Base-by-base conservation (phyloP, 192 early-diverging fungal genomes). In the Coemansia pectinata region DNA sequence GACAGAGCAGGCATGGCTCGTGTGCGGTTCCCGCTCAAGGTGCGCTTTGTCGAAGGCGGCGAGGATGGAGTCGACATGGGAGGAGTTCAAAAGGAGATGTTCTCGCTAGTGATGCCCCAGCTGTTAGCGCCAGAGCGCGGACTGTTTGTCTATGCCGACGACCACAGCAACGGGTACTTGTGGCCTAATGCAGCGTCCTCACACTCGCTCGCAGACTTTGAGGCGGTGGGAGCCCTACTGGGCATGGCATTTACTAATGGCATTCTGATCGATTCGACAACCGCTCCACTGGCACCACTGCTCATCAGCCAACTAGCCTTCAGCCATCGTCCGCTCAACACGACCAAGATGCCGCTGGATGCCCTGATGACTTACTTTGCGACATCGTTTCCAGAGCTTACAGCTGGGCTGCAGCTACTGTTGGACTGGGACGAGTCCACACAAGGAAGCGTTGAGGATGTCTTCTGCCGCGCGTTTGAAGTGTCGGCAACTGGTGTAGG, bases 21-120 rank as follows among this genome's bases (percentile, higher is more conserved):
- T 2, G 31, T 62, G 61, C 66, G 74, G n/a, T 79, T 76, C 57
- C 77, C 74, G 33, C 41, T 84, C 19, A 84, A 79, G 67, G 90
- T 96, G 27, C 86, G 88, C 48, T 98, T 96, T 81, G 87, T 94
- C 0, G 90, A 89, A 19, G 90, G 92, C 42, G 94, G 94, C 25
- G 96, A 98, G 68, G 92, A 95, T 73, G 96, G 95, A 8, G 89
- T 93, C 85, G 96, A 98, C 67, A 92, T 95, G 85, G 96, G 96
- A 64, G 96, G 96, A 33, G 94, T 98, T 17, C 95, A 96, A 44
- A 98, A 98, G 78, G 96, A 98, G 79, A 94, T 95, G 76, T 95
- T 96, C 72, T 90, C 93, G 47, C 86, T 90, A 21, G 64, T 98
- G 44, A 73, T 96, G 36, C 85, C 86, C 21, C 77, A 88, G 68